A percentile compares a stretch with the other conserved stretches of the same genome.
phyloP scores from a whole-genome alignment of 2,329 filamentous ascomycete species.

The Ceratocystis diversiconidia region DNA sequence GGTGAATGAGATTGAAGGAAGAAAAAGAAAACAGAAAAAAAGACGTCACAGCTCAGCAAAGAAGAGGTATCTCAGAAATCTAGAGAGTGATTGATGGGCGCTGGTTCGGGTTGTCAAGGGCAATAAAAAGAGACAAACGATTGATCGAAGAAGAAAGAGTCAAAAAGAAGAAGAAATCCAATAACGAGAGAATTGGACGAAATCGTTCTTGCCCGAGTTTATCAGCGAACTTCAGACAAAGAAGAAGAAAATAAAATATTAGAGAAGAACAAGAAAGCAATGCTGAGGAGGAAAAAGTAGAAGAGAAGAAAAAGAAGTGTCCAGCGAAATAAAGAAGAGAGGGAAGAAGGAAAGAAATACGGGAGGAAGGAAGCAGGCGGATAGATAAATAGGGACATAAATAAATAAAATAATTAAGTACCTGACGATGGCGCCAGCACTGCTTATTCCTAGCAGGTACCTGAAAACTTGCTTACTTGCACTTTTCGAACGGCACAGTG shows the following conservation, averaged over 20 bases:
- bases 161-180: conserved; percentile 23
- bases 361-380: neutral
- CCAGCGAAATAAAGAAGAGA: conserved; percentile 8
- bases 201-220: conserved; percentile 16
- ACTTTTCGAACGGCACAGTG: neutral
- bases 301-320: conserved; percentile 18
- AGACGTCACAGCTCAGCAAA: conserved; percentile 18
- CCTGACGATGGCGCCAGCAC: neutral
- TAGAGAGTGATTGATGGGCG: conserved; percentile 15
- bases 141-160: conserved; percentile 12
- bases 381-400: neutral
- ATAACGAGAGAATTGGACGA: conserved; percentile 28
- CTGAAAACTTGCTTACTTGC: neutral
- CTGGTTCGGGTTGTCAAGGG: neutral
- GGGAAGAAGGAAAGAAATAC: conserved; percentile 12
- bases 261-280: conserved; percentile 20
- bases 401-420: neutral
- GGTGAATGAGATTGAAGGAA: neutral
- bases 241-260: conserved; percentile 1
- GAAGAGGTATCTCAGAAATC: conserved; percentile 11
- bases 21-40: conserved; percentile 1
- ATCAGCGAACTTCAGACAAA: neutral
- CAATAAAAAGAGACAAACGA: neutral
- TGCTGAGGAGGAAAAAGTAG: conserved; percentile 24
- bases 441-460: neutral